phyloP scores from a whole-genome alignment of 345 rosid species.

The Clarkia xantiana region DNA sequence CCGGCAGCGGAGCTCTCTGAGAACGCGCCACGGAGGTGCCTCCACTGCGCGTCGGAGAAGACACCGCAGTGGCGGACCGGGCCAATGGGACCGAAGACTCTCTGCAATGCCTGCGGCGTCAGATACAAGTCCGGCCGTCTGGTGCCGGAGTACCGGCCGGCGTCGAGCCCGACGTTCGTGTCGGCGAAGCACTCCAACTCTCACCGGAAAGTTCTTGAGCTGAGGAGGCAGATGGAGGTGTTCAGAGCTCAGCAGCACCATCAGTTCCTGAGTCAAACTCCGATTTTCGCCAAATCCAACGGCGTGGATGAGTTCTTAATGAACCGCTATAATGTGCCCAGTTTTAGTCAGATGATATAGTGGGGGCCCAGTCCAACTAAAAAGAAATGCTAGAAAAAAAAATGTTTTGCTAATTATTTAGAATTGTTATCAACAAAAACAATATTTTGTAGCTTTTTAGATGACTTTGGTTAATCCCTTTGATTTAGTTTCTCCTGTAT shows the following conservation, averaged over 20 bases:
- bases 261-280: slow-evolving; percentile 27
- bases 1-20: neutral
- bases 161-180: slow-evolving; percentile 59
- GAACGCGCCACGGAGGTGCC: slow-evolving; percentile 25
- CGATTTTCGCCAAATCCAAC: slow-evolving; percentile 32
- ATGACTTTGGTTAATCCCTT: too few relatives aligned
- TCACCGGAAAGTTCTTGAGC: slow-evolving; percentile 69
- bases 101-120: slow-evolving; percentile 73
- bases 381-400: too few relatives aligned
- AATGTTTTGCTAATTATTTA: too few relatives aligned
- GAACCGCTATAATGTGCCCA: slow-evolving; percentile 24
- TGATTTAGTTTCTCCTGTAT: too few relatives aligned
- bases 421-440: neutral
- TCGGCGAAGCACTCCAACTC: slow-evolving; percentile 60
- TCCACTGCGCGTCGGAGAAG: slow-evolving; percentile 55
- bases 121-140: slow-evolving; percentile 67
- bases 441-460: neutral
- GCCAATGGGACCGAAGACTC: slow-evolving; percentile 60
- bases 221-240: slow-evolving; percentile 43
- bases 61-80: slow-evolving; percentile 81
- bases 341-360: slow-evolving; percentile 38
- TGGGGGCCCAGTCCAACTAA: neutral
- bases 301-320: slow-evolving; percentile 41
- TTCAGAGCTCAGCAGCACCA: slow-evolving; percentile 22
- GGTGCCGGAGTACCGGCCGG: slow-evolving; percentile 67